Base-by-base conservation (phyloP, 2,329 filamentous ascomycete species). In the Fusarium annulatum region DNA sequence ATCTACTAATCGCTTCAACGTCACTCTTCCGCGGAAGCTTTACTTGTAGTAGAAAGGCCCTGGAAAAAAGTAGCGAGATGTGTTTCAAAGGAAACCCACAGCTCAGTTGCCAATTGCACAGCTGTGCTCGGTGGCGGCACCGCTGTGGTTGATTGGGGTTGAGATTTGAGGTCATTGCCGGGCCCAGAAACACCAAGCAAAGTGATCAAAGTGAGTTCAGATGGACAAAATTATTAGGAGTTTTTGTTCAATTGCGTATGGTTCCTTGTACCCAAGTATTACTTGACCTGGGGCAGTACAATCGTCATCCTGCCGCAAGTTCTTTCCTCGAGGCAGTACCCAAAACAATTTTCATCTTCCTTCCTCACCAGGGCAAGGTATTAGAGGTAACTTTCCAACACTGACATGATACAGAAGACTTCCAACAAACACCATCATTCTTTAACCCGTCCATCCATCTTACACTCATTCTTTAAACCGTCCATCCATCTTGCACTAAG, bases 1-100 rank as follows among this genome's bases (percentile, higher is more conserved):
- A 39, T 19, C 51, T 30, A 26, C 45, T 30, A 42, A 55, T 55
- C 51, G 59, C 48, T 60, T 53, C 67, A 64, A 72, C 71, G 67
- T 74, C 71, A 66, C 64, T 34, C 8, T 26, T 26, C 39, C 19
- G n/a, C n/a, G 21, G 39, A 34, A 42, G n/a, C 53, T 21, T 62
- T 48, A 64, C 42, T 51, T 26, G 30, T 18, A n/a, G n/a, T n/a
- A 43, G 23, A n/a, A 48, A 61, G n/a, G 7, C 18, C 16, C 16
- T 41, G 10, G 28, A 14, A 61, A 52, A 52, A 36, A 36, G n/a
- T 8, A 52, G 8, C 2, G 7, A 52, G 28, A 43, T n/a, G 16
- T 57, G n/a, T 18, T 26, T 10, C 7, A 43, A 14, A 28, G 26
- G 28, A 23, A 21, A 34, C 15, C 30, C 38, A 36, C 23, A 11